phyloP scores from a whole-genome alignment of 2,329 filamentous ascomycete genomes.

The Phoma sp. region DNA sequence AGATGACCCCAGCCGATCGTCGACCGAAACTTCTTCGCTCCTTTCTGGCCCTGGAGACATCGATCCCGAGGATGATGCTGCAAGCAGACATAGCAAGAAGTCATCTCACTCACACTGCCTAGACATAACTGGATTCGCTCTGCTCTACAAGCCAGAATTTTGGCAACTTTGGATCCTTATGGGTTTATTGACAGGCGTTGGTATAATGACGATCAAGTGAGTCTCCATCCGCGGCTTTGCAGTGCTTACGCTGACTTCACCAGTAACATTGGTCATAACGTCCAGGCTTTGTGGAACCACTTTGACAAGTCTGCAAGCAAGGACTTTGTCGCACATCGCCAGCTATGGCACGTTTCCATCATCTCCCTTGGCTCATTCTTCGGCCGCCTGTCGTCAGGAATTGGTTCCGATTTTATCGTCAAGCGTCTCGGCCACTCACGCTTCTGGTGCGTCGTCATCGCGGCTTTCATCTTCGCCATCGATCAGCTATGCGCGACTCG shows the following conservation, averaged over 20 bases:
- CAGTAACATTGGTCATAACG: conserved; percentile 94
- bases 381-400: conserved; percentile 75
- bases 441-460: conserved; percentile 87
- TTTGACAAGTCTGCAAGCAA: conserved; percentile 77
- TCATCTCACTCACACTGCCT: conserved; percentile 77
- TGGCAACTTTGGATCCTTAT: conserved; percentile 91
- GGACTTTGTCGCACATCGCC: conserved; percentile 78
- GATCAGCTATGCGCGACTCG: conserved; percentile 80
- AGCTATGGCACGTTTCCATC: conserved; percentile 92
- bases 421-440: conserved; percentile 81
- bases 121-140: conserved; percentile 87
- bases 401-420: conserved; percentile 89
- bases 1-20: conserved; percentile 52
- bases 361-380: conserved; percentile 88
- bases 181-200: conserved; percentile 89
- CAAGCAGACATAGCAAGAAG: conserved; percentile 63
- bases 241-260: background rate
- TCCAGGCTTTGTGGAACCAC: conserved; percentile 85
- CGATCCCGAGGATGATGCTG: conserved; percentile 53
- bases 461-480: conserved; percentile 77
- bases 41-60: conserved; percentile 71
- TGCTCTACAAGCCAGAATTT: conserved; percentile 79
- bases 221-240: conserved; percentile 42
- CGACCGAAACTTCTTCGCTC: conserved; percentile 82
- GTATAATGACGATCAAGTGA: conserved; percentile 99